These are phyloP conservation scores for Nowakowskiella sp. DNA, from an alignment of 192 early-diverging fungal genomes.

Conservation along the genomic window DNA sequence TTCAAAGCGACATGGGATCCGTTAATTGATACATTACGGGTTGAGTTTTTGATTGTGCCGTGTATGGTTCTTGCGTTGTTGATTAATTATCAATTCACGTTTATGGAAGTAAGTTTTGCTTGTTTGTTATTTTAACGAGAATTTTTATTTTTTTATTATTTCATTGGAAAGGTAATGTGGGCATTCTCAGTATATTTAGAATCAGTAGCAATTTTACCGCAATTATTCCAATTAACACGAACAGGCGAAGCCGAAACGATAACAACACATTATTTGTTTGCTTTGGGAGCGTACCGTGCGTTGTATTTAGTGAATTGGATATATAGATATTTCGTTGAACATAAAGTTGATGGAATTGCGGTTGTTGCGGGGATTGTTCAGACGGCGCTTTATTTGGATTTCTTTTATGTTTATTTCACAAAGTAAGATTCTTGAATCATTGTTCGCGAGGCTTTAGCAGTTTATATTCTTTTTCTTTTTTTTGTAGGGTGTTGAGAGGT, in stretches of 20 bases:
- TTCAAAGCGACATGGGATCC: conserved; percentile 92
- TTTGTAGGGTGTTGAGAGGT: conserved; percentile 55
- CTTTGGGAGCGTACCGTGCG: conserved; percentile 83
- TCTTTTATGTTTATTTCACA: conserved; percentile 95
- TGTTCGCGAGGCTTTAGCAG: neutral
- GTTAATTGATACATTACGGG: conserved; percentile 79
- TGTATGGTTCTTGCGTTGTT: conserved; percentile 62
- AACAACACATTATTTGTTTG: conserved; percentile 98
- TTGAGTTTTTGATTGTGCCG: conserved; percentile 75
- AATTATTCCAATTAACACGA: conserved; percentile 93
- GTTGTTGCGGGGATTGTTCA: conserved; percentile 89
- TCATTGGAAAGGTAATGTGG: conserved; percentile 72
- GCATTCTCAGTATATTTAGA: conserved; percentile 96
- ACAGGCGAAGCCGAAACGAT: conserved; percentile 99
- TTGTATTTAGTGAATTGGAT: conserved; percentile 94
- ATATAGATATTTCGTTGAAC: conserved; percentile 72
- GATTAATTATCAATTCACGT: conserved; percentile 62
- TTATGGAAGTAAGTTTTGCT: conserved; percentile 55
- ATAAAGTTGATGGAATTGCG: conserved; percentile 73
- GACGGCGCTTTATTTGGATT: conserved; percentile 92
- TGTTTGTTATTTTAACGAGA: conserved; percentile 1
- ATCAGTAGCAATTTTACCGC: conserved; percentile 93
- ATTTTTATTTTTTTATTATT: neutral
- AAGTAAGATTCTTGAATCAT: conserved; percentile 38
- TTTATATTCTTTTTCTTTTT: conserved; percentile 2